Base-by-base conservation (phyloP, 192 early-diverging fungal genomes). In the Coemansia sp. region DNA sequence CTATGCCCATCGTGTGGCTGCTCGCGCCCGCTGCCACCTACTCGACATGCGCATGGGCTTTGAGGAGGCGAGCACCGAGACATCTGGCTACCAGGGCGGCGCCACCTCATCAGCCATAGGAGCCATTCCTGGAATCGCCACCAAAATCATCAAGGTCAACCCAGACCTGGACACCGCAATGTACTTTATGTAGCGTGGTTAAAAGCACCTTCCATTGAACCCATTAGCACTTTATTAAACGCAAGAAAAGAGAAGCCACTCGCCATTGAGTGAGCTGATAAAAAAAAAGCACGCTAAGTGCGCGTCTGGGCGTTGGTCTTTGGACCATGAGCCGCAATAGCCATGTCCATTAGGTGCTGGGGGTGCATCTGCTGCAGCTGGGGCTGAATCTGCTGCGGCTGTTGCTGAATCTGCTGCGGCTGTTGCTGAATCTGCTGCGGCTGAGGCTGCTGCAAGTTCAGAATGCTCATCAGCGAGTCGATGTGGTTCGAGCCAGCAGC, bases 1-100 rank as follows among this genome's bases (percentile, higher is more conserved):
- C 85, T 96, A 97, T 66, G 94, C 95, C 10, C 91, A 97, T 73
- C 72, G 96, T 13, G 90, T 95, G 4, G 92, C 93, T 9, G 88
- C 87, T 20, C 85, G 94, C 14, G 94, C 93, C 0, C 87, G 93
- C 53, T 95, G 91, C 86, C 95, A 95, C 38, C 38, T 80, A 37
- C 66, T 75, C 21, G 66, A 75, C 39, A 75, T 80, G 72, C 66
- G 77, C 58, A 33, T 43, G 6, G 65, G 60, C 23, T 80, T 80
- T 59, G 77, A 80, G 41, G 77, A 80, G 18, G 69, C 76, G 1
- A 64, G 55, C 45, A 64, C 77, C 3, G 59, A 65, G 16, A 34
- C 65, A 8, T 39, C 53, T 37, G 77, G 70, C 16, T 79, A 73
- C 71, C 68, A 79, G 18, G 68, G 68, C 21, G 65, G 61, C 5